Conservation (phyloP, 106 monocot genomes). For the Phalaenopsis aphrodite region DNA sequence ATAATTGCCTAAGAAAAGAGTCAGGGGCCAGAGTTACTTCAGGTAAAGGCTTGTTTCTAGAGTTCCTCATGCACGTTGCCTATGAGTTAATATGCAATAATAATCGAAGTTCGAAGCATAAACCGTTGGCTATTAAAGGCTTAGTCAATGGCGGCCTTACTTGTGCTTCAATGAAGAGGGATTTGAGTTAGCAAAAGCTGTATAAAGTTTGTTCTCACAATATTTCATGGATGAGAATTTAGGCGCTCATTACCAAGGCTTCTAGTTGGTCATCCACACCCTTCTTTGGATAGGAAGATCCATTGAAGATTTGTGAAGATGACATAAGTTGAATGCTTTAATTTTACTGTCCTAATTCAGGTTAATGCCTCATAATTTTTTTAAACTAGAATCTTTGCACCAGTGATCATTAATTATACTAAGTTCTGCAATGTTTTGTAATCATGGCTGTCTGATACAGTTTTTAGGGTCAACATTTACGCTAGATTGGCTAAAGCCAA, state of each 20-base stretch:
- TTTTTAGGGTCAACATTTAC: not conserved
- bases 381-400: no score
- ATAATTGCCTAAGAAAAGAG: constrained; percentile 19
- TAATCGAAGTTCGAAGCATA: constrained; percentile 12
- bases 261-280: not conserved
- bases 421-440: not conserved
- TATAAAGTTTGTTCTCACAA: not conserved
- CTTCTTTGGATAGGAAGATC: no score
- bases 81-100: constrained; percentile 37
- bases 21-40: constrained; percentile 11
- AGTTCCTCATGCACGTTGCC: constrained; percentile 59
- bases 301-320: not conserved
- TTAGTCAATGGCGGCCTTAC: constrained; percentile 14
- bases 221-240: not conserved
- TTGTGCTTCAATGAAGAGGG: constrained; percentile 6
- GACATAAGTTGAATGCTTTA: not conserved
- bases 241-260: not conserved
- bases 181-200: constrained; percentile 10
- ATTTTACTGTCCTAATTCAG: no score
- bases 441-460: not conserved
- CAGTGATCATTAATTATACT: no score
- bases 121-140: constrained; percentile 9
- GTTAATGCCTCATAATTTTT: no score
- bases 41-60: constrained; percentile 41
- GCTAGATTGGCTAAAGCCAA: not conserved